phyloP scores from a whole-genome alignment of 202 grass and related monocot species.

The Schoenoplectus triqueter region DNA sequence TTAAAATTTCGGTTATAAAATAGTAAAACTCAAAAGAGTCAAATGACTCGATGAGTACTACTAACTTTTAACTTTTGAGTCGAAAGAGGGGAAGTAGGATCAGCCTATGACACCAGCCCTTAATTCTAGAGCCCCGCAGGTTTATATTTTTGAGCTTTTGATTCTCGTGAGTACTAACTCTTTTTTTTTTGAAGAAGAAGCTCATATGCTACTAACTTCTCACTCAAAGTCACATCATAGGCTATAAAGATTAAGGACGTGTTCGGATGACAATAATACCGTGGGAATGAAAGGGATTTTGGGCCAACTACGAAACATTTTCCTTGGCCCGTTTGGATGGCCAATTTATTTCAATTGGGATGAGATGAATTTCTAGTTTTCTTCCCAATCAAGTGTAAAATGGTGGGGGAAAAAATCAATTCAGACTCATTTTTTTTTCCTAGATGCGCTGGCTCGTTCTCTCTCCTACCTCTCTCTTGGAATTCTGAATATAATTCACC shows the following conservation, averaged over 20 bases:
- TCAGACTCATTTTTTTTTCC: neutral
- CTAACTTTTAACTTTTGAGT: no score
- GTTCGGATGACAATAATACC: neutral
- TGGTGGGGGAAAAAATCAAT: neutral
- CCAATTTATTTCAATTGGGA: neutral
- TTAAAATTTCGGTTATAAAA: no score
- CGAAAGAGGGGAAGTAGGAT: no score
- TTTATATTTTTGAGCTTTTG: no score
- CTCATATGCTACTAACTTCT: no score
- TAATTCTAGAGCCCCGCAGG: no score
- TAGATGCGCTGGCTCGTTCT: neutral
- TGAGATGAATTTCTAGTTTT: neutral
- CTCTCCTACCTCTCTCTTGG: neutral
- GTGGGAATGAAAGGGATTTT: neutral
- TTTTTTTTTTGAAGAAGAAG: no score
- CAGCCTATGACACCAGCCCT: no score
- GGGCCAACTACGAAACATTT: neutral
- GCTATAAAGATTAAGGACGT: neutral
- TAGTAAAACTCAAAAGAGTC: no score
- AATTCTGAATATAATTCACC: neutral
- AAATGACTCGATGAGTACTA: no score
- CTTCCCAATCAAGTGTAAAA: neutral
- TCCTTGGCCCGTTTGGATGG: neutral
- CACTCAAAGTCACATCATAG: no score
- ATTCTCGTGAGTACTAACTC: no score